These are phyloP conservation scores for Babjeviella inositovora DNA, from an alignment of 805 yeast species.

Conservation along the genomic window DNA sequence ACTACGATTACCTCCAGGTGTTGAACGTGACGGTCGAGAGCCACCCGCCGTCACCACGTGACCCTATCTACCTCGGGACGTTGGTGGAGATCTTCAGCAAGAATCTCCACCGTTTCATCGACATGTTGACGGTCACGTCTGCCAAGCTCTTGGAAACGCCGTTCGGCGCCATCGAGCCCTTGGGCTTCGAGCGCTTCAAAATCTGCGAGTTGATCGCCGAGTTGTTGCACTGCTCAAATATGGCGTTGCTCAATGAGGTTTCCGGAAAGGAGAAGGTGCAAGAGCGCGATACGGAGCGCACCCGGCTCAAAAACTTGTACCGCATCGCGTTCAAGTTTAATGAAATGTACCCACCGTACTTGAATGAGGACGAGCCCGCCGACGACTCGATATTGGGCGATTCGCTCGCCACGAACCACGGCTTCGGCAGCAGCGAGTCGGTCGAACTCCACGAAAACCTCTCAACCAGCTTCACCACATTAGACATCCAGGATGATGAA, in stretches of 20 bases:
- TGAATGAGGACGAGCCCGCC: no score
- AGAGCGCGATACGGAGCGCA: constrained; percentile 56
- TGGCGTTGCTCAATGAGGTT: constrained; percentile 76
- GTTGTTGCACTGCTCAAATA: constrained; percentile 90
- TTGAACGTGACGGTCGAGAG: constrained; percentile 67
- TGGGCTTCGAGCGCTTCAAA: constrained; percentile 86
- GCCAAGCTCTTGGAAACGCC: constrained; percentile 37
- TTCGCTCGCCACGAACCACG: no score
- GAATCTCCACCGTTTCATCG: constrained; percentile 53
- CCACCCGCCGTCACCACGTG: constrained; percentile 86
- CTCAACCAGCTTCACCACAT: no score
- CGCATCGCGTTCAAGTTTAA: constrained; percentile 1
- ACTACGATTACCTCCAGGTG: constrained; percentile 83
- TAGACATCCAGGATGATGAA: no score
- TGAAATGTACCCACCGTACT: no score
- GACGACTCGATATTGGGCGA: no score
- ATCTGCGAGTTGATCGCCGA: constrained; percentile 90
- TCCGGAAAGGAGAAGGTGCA: constrained; percentile 51
- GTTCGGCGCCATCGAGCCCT: constrained; percentile 49
- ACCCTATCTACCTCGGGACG: constrained; percentile 84
- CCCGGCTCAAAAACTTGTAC: constrained; percentile 23
- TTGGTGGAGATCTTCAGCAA: constrained; percentile 66
- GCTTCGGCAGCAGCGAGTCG: no score
- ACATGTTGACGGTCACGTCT: constrained; percentile 27
- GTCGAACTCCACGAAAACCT: no score